Evolutionary conservation across 2,329 filamentous ascomycete genomes (phyloP).

Genomic region (Coniella vitis): DNA sequence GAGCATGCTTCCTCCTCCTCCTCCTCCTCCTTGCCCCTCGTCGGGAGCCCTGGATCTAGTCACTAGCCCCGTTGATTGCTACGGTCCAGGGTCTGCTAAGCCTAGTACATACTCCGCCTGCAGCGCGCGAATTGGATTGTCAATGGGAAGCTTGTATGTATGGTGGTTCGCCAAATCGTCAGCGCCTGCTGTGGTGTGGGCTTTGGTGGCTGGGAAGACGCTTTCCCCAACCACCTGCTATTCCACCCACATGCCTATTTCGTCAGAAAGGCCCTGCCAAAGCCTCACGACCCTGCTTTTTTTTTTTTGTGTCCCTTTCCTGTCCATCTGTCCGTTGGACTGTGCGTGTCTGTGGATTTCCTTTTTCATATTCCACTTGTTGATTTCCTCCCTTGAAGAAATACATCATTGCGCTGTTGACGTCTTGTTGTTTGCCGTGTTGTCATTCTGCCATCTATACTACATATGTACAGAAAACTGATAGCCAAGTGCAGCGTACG

Average conservation of each 20-base stretch:
- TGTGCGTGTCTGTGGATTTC: not conserved
- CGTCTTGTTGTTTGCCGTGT: not conserved
- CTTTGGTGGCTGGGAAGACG: not conserved
- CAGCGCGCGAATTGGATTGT: too few species aligned
- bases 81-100: too few species aligned
- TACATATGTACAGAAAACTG: not conserved
- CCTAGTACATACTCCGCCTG: too few species aligned
- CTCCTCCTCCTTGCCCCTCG: not conserved
- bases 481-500: too few species aligned
- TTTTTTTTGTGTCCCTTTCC: not conserved
- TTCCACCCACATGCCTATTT: constrained; percentile 3
- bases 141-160: too few species aligned
- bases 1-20: not conserved
- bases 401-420: constrained; percentile 1
- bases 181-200: not conserved
- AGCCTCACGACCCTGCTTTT: not conserved
- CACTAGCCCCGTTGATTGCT: too few species aligned
- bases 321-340: not conserved
- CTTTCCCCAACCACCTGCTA: constrained; percentile 1
- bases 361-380: not conserved
- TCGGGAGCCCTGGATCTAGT: not conserved
- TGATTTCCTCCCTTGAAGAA: not conserved
- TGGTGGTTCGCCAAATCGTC: not conserved
- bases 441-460: not conserved
- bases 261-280: not conserved